Percentiles rank a stretch among this genome's conserved stretches.
Evolutionary conservation across 345 rosid genomes (phyloP).

Genomic region (Odontarrhena argentea): DNA sequence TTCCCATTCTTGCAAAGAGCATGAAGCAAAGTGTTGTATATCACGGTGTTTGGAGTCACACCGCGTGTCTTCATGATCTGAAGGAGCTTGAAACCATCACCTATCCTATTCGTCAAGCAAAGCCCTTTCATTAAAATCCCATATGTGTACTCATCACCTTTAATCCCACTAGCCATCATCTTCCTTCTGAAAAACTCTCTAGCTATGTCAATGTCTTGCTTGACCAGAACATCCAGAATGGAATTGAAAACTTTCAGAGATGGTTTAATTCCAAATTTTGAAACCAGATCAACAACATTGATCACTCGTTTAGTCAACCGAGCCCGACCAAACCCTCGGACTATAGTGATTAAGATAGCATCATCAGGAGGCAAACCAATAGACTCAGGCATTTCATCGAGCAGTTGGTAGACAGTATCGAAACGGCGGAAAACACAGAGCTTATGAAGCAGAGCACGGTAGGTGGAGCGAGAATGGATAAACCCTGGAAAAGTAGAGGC

Average conservation of each 20-base stretch:
- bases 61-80: slow-evolving; percentile 62
- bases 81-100: slow-evolving; percentile 83
- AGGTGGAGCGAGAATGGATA: slow-evolving; percentile 77
- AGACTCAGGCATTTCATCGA: slow-evolving; percentile 81
- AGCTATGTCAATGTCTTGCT: slow-evolving; percentile 85
- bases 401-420: slow-evolving; percentile 63
- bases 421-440: slow-evolving; percentile 68
- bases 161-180: slow-evolving; percentile 70
- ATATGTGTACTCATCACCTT: slow-evolving; percentile 79
- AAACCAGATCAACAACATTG: slow-evolving; percentile 57
- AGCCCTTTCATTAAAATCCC: slow-evolving; percentile 94
- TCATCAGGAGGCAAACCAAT: slow-evolving; percentile 74
- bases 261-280: slow-evolving; percentile 52
- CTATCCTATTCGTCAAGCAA: slow-evolving; percentile 82
- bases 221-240: slow-evolving; percentile 75
- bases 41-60: slow-evolving; percentile 59
- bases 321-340: slow-evolving; percentile 73
- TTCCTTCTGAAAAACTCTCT: slow-evolving; percentile 69
- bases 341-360: slow-evolving; percentile 58
- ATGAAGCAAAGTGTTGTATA: slow-evolving; percentile 72
- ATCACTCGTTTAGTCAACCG: slow-evolving; percentile 52
- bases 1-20: slow-evolving; percentile 76
- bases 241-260: slow-evolving; percentile 72
- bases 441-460: slow-evolving; percentile 63
- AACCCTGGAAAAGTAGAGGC: slow-evolving; percentile 64